Evolutionary conservation across 495 filamentous ascomycete genomes (phyloP).

Genomic region (Endocarpon pusillum): DNA sequence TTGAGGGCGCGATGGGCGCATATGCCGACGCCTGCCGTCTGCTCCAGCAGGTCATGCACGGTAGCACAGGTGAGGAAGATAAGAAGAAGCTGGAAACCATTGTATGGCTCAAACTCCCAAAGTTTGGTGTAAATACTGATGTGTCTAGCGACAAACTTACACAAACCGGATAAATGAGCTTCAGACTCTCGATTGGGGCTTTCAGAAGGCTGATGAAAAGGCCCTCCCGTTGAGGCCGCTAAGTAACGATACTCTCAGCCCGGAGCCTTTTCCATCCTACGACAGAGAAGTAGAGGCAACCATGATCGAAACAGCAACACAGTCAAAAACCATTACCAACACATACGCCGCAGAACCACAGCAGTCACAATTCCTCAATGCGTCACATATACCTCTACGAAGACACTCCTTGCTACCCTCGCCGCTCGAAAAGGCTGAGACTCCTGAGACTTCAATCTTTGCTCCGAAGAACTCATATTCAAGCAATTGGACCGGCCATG

Average conservation of each 20-base stretch:
- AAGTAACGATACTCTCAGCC: constrained; percentile 26
- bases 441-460: no score
- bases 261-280: constrained; percentile 14
- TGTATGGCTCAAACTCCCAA: constrained; percentile 27
- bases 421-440: constrained; percentile 7
- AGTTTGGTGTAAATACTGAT: constrained; percentile 6
- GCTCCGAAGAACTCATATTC: no score
- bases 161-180: constrained; percentile 75
- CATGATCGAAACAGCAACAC: constrained; percentile 28
- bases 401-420: constrained; percentile 15
- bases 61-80: constrained; percentile 60
- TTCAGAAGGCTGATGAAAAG: constrained; percentile 40
- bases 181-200: constrained; percentile 43
- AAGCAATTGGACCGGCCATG: no score
- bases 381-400: no score
- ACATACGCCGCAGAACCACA: constrained; percentile 5
- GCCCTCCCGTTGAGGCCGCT: constrained; percentile 63
- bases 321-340: constrained; percentile 24
- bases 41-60: constrained; percentile 69
- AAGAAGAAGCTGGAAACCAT: constrained; percentile 83
- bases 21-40: constrained; percentile 79
- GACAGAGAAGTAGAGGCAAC: constrained; percentile 18
- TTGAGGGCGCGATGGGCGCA: constrained; percentile 79
- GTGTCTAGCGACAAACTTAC: constrained; percentile 64
- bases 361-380: no score